phyloP scores from a whole-genome alignment of 768 basidiomycete species.

The Inosperma sp. region DNA sequence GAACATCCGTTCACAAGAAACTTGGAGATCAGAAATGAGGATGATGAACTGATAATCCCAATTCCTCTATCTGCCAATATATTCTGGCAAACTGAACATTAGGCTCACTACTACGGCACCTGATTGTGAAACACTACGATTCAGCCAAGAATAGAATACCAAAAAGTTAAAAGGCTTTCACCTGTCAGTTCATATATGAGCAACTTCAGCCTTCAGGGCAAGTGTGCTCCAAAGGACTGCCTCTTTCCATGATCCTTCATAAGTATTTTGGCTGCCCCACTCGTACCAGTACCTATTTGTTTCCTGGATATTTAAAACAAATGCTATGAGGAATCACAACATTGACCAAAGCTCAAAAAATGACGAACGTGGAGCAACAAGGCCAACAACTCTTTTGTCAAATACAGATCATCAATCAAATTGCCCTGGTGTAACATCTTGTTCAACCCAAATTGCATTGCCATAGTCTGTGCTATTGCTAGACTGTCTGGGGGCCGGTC shows the following conservation, averaged over 20 bases:
- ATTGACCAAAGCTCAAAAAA: not conserved
- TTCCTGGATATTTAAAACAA: constrained; percentile 37
- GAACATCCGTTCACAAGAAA: not conserved
- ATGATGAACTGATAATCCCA: constrained; percentile 66
- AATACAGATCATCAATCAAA: constrained; percentile 58
- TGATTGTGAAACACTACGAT: constrained; percentile 10
- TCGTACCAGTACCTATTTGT: constrained; percentile 83
- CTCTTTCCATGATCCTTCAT: constrained; percentile 94
- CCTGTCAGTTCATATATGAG: constrained; percentile 91
- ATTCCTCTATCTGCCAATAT: constrained; percentile 84
- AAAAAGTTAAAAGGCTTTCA: constrained; percentile 21
- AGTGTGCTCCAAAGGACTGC: constrained; percentile 88
- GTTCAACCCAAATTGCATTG: constrained; percentile 2
- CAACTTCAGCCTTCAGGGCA: constrained; percentile 89
- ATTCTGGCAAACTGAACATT: constrained; percentile 91
- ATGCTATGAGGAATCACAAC: not conserved
- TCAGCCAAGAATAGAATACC: not conserved
- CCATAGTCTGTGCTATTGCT: too few species aligned
- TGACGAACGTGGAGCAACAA: constrained; percentile 48
- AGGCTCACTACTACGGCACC: constrained; percentile 94
- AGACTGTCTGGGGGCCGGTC: too few species aligned
- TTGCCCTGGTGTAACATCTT: constrained; percentile 41
- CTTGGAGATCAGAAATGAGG: not conserved
- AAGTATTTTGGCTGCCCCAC: constrained; percentile 88
- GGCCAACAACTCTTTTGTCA: constrained; percentile 63